Conservation (phyloP, 73 alveolate species). For the Blepharisma japonicum region DNA sequence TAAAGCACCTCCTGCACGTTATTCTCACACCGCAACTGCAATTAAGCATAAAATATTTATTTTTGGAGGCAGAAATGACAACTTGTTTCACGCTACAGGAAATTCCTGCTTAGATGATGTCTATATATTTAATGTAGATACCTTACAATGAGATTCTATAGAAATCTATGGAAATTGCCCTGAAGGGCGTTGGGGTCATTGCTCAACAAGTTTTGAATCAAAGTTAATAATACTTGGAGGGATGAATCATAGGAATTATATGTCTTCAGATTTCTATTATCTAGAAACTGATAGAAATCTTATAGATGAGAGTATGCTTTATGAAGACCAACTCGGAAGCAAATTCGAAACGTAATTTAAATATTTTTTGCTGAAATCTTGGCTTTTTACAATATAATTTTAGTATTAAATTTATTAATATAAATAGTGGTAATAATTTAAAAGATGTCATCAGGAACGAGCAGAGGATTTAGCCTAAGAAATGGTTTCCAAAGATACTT, state of each 20-base stretch:
- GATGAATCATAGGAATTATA: not conserved
- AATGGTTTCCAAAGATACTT: constrained; percentile 18
- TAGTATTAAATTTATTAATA: no score
- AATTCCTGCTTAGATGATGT: not conserved
- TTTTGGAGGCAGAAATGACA: constrained; percentile 9
- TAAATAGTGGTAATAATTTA: not conserved
- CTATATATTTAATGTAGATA: not conserved
- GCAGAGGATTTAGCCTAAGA: not conserved
- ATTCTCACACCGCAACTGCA: not conserved
- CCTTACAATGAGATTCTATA: not conserved
- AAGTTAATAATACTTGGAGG: not conserved
- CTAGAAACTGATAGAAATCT: no score
- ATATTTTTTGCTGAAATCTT: no score
- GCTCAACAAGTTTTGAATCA: not conserved
- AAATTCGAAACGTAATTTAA: no score
- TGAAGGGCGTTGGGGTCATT: constrained; percentile 2
- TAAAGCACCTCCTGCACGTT: constrained; percentile 3
- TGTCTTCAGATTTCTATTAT: not conserved
- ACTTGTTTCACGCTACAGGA: not conserved
- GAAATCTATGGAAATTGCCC: not conserved
- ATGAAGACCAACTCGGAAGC: no score
- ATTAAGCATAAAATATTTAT: not conserved
- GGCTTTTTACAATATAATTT: no score
- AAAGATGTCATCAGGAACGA: constrained; percentile 14
- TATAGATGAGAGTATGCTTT: no score